phyloP scores from a whole-genome alignment of 2,329 filamentous ascomycete species.

The Colletotrichum musae region DNA sequence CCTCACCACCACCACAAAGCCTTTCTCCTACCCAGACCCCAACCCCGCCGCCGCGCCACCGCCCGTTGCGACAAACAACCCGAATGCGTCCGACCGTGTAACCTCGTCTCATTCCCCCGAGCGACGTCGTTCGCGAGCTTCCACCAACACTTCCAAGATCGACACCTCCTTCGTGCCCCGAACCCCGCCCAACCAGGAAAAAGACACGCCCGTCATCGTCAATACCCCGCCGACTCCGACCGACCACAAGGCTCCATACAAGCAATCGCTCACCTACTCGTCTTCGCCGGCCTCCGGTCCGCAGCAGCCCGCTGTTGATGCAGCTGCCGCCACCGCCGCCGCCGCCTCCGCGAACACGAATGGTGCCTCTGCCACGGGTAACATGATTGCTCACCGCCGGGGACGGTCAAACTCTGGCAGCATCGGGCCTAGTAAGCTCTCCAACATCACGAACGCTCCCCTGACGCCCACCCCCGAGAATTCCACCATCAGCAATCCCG shows the following conservation, averaged over 20 bases:
- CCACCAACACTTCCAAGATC: constrained; percentile 43
- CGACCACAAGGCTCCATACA: constrained; percentile 50
- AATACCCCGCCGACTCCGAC: constrained; percentile 78
- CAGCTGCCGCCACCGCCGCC: constrained; percentile 45
- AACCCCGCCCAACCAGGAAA: constrained; percentile 48
- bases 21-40: constrained; percentile 14
- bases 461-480: constrained; percentile 83
- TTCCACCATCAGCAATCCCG: constrained; percentile 60
- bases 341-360: constrained; percentile 53
- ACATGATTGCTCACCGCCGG: constrained; percentile 79
- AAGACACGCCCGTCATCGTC: constrained; percentile 69
- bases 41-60: constrained; percentile 20
- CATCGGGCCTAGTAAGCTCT: constrained; percentile 87
- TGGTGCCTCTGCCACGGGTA: constrained; percentile 75
- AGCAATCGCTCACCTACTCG: background rate
- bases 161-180: constrained; percentile 44
- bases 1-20: constrained; percentile 35
- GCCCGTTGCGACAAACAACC: constrained; percentile 25
- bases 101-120: constrained; percentile 35
- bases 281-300: constrained; percentile 26
- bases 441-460: constrained; percentile 79
- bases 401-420: constrained; percentile 67
- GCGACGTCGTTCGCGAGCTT: constrained; percentile 37
- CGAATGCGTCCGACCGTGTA: constrained; percentile 31
- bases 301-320: constrained; percentile 44